phyloP scores from a whole-genome alignment of 768 basidiomycete species.

The Tephrocybe sp. region DNA sequence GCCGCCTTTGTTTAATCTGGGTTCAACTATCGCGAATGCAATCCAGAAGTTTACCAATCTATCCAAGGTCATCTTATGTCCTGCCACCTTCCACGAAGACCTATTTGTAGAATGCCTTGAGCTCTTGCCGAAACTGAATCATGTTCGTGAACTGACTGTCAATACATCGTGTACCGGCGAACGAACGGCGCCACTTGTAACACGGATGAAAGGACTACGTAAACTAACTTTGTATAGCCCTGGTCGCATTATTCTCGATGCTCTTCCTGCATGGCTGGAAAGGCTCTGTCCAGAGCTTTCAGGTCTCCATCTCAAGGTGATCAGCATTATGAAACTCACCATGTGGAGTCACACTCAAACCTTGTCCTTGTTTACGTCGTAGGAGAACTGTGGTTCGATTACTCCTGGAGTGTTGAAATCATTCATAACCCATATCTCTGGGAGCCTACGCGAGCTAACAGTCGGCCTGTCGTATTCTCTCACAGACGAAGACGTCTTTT shows the following conservation, averaged over 20 bases:
- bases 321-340: neutral
- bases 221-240: constrained; percentile 34
- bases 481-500: constrained; percentile 49
- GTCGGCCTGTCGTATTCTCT: constrained; percentile 61
- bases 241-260: constrained; percentile 37
- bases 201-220: constrained; percentile 26
- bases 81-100: constrained; percentile 30
- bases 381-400: constrained; percentile 63
- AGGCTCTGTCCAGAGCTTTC: constrained; percentile 30
- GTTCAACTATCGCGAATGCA: constrained; percentile 25
- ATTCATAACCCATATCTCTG: constrained; percentile 37
- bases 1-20: constrained; percentile 8
- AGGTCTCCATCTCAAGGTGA: constrained; percentile 43
- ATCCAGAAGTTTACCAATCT: constrained; percentile 33
- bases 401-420: constrained; percentile 57
- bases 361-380: neutral
- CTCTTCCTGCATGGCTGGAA: constrained; percentile 44
- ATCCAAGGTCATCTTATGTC: constrained; percentile 29
- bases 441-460: constrained; percentile 35
- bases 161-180: constrained; percentile 36
- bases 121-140: constrained; percentile 15
- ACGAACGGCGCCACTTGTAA: constrained; percentile 26
- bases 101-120: constrained; percentile 30
- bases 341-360: no score
- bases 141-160: constrained; percentile 29